Base-by-base conservation (phyloP, 2,329 filamentous ascomycete species). In the Fusarium hainanense region DNA sequence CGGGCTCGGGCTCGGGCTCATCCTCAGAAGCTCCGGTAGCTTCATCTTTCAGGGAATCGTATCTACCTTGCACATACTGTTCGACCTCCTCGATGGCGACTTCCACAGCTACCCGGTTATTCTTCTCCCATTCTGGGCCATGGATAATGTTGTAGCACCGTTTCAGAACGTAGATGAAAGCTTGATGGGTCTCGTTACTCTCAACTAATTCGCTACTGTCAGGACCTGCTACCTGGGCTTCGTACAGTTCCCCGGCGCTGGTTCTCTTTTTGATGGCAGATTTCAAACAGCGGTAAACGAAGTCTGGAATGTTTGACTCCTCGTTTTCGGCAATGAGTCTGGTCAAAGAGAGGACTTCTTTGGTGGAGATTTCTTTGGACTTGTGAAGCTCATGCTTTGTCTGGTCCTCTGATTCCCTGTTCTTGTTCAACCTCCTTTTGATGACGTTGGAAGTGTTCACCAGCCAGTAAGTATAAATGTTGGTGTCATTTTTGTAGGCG, bases 111-210 rank as follows among this genome's bases (percentile, higher is more conserved):
- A 9, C 6, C 18, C 7, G 13, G 10, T 18, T 13, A 2, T 20
- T 28, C 4, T 7, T 16, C 37, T 68, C 54, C 74, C 74, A 78
- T 9, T 44, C 42, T 2, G 75, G 66, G 4, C 80, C 79, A 5
- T 81, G 80, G 2, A 84, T 68, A 14, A 72, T 70, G 1, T 76
- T 32, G 37, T 83, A 83, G 21, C 21, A 21, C 21, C 21, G 21
- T 21, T 21, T 21, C 21, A 21, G 21, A 21, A 21, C 21, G 21
- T 21, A 21, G 21, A 21, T 21, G 21, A 21, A 21, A 21, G 21
- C 21, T 46, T 81, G 80, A 67, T 85, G 82, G 1, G 76, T 75
- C 4, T 58, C 64, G 61, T 84, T 84, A 58, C 78, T 82, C 49
- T 71, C 74, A 51, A 81, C 70, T 6, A 63, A 12, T 7, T 23